A percentile compares a stretch with the other conserved stretches of the same genome.
Evolutionary conservation across 2,329 filamentous ascomycete species (phyloP).

Genomic region (Venturia pyrina): DNA sequence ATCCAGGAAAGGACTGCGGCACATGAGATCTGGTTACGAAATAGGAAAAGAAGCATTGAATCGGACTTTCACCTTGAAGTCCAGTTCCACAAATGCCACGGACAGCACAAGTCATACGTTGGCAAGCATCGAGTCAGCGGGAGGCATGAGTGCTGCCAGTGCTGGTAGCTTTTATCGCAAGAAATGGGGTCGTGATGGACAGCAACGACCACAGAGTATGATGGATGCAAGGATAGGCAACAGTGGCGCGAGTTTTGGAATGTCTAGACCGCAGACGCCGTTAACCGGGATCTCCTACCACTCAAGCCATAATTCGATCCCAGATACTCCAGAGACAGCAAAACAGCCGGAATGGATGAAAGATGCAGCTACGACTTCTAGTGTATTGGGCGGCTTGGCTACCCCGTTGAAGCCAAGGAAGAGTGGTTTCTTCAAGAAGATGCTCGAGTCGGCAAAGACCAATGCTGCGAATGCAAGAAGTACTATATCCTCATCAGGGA

Average conservation of each 20-base stretch:
- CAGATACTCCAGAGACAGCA: conserved; percentile 49
- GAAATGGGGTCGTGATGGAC: conserved; percentile 8
- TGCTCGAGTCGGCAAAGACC: conserved; percentile 88
- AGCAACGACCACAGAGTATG: conserved; percentile 5
- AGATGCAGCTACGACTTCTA: conserved; percentile 48
- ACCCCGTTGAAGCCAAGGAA: conserved; percentile 62
- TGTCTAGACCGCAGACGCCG: conserved; percentile 38
- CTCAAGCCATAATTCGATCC: conserved; percentile 63
- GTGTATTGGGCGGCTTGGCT: conserved; percentile 66
- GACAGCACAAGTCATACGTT: conserved; percentile 68
- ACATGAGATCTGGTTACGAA: conserved; percentile 71
- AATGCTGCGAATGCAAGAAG: conserved; percentile 82
- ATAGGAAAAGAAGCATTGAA: conserved; percentile 59
- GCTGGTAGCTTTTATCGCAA: conserved; percentile 70
- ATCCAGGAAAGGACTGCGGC: conserved; percentile 30
- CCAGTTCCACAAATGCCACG: conserved; percentile 61
- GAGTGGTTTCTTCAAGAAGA: conserved; percentile 89
- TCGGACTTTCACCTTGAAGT: conserved; percentile 81
- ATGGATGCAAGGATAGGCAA: conserved; percentile 1
- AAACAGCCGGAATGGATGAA: conserved; percentile 45
- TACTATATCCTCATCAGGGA: conserved; percentile 56
- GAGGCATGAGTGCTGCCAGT: conserved; percentile 87
- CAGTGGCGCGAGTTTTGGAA: conserved; percentile 5
- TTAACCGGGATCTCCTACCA: conserved; percentile 80
- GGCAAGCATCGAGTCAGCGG: conserved; percentile 88